Conservation (phyloP, 1,284 basidiomycete genomes). For the Ceratobasidium sp. region DNA sequence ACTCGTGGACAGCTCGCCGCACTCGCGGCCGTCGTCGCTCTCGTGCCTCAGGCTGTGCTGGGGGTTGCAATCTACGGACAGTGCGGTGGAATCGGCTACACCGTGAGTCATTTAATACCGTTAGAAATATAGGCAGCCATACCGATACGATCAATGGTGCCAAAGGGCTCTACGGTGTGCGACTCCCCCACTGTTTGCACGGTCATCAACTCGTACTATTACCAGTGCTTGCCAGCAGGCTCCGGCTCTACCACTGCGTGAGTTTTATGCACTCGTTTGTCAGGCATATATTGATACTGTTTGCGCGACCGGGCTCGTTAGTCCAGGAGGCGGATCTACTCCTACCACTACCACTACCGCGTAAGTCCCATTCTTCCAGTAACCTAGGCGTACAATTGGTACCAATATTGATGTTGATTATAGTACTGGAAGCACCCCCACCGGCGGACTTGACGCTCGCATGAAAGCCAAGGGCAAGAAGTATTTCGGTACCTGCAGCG, state of each 20-base stretch:
- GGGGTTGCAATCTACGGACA: conserved; percentile 24
- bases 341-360: conserved; percentile 25
- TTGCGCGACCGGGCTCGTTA: not conserved
- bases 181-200: conserved; percentile 14
- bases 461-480: conserved; percentile 53
- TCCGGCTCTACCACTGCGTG: not conserved
- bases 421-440: conserved; percentile 7
- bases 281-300: not conserved
- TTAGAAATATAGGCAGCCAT: too few relatives aligned
- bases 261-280: not conserved
- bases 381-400: too few relatives aligned
- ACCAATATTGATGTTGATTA: not conserved
- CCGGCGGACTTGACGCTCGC: conserved; percentile 54
- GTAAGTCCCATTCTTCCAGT: not conserved
- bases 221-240: conserved; percentile 24
- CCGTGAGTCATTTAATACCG: not conserved
- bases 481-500: conserved; percentile 47
- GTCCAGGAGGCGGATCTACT: conserved; percentile 32
- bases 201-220: conserved; percentile 27
- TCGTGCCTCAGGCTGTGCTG: conserved; percentile 1
- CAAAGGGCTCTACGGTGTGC: conserved; percentile 5
- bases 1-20: conserved; percentile 18
- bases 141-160: not conserved
- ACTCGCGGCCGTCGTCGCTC: conserved; percentile 15
- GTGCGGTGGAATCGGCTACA: conserved; percentile 37